These are phyloP conservation scores for Coniferiporia sulphurascens DNA, from an alignment of 1,284 basidiomycete genomes.

Conservation along the genomic window DNA sequence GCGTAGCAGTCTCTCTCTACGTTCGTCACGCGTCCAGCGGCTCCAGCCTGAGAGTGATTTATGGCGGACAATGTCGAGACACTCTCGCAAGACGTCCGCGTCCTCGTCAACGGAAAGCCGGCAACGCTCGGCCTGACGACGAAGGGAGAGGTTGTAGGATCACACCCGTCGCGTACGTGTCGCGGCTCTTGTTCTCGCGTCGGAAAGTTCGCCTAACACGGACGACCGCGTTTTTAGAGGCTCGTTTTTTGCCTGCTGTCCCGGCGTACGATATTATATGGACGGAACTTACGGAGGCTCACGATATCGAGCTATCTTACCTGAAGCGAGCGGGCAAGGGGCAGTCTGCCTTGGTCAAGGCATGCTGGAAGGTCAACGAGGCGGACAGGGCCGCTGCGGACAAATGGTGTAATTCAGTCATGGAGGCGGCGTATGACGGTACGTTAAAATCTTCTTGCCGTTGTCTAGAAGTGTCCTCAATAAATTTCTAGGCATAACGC, in stretches of 20 bases:
- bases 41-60: no score
- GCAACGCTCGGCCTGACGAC: constrained; percentile 1
- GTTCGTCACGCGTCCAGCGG: not conserved
- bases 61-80: not conserved
- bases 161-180: not conserved
- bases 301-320: constrained; percentile 41
- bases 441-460: not conserved
- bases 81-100: not conserved
- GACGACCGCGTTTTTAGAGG: not conserved
- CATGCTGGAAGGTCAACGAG: constrained; percentile 32
- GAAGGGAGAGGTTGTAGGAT: constrained; percentile 1
- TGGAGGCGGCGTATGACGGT: constrained; percentile 64
- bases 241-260: not conserved
- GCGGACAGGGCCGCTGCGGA: constrained; percentile 35
- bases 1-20: not conserved
- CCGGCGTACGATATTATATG: constrained; percentile 41
- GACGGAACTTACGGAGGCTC: constrained; percentile 34
- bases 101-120: constrained; percentile 8
- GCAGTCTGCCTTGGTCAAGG: constrained; percentile 39
- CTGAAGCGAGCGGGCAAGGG: constrained; percentile 36
- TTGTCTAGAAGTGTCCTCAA: not conserved
- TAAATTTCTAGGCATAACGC: constrained; percentile 40
- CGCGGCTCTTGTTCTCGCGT: not conserved
- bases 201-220: not conserved
- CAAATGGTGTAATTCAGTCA: constrained; percentile 53